A percentile compares a stretch with the other conserved stretches of the same genome.
Evolutionary conservation across 768 basidiomycete species (phyloP).

Genomic region (Lentinula boryana): DNA sequence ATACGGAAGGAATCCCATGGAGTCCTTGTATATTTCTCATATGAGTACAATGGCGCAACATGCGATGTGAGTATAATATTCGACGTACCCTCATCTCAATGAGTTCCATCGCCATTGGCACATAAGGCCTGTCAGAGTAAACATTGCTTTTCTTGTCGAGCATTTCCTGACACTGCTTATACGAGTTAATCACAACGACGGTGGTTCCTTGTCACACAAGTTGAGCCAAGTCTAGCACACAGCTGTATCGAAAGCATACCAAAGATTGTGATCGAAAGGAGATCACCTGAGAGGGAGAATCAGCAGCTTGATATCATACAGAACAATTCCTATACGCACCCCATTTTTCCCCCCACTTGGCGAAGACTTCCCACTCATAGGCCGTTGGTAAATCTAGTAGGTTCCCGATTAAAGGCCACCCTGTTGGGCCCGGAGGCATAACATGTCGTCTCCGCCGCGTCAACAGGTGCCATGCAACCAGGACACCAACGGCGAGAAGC

Average conservation of each 20-base stretch:
- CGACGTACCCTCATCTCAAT: conserved; percentile 11
- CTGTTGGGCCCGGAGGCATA: conserved; percentile 11
- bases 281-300: conserved; percentile 11
- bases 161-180: conserved; percentile 12
- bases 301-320: neutral
- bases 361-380: conserved; percentile 7
- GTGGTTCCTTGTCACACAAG: conserved; percentile 6
- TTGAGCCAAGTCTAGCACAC: neutral
- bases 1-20: conserved; percentile 31
- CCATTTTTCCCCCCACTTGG: conserved; percentile 9
- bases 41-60: conserved; percentile 1
- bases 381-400: conserved; percentile 8
- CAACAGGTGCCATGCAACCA: neutral
- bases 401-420: conserved; percentile 10
- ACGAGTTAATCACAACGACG: conserved; percentile 17
- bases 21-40: conserved; percentile 26
- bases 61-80: neutral
- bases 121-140: conserved; percentile 33
- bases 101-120: conserved; percentile 25
- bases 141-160: conserved; percentile 19
- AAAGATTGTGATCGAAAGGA: conserved; percentile 15
- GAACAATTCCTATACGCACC: neutral
- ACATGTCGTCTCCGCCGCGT: neutral
- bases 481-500: neutral
- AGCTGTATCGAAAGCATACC: neutral